Conservation (phyloP, 768 basidiomycete species). For the Lactifluus piperatus region DNA sequence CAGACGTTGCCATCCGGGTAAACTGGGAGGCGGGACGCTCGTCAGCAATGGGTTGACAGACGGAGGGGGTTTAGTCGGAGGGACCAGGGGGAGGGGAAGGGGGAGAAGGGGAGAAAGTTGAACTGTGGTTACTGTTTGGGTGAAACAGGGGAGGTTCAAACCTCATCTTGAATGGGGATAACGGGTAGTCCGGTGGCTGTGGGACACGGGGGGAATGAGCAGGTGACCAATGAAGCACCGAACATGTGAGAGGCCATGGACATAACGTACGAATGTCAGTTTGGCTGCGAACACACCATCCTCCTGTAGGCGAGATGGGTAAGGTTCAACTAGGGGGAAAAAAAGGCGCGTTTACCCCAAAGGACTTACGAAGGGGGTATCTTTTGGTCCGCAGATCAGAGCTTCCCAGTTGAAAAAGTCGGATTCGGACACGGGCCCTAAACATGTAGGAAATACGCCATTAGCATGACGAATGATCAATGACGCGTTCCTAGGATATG, state of each 20-base stretch:
- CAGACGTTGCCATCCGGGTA: slow-evolving; percentile 96
- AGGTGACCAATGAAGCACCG: background rate
- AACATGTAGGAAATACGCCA: background rate
- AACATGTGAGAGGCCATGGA: too few relatives aligned
- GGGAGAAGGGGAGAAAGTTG: background rate
- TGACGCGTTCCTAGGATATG: background rate
- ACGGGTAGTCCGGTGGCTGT: slow-evolving; percentile 87
- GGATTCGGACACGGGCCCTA: slow-evolving; percentile 82
- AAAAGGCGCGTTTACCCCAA: background rate
- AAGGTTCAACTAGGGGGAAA: background rate
- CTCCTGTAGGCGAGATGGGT: slow-evolving; percentile 44
- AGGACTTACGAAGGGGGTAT: slow-evolving; percentile 77
- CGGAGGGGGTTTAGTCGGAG: too few relatives aligned
- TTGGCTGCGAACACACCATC: slow-evolving; percentile 91
- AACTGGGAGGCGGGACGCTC: slow-evolving; percentile 40
- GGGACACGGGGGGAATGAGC: background rate
- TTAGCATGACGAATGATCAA: background rate
- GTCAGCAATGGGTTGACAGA: background rate
- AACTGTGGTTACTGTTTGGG: slow-evolving; percentile 75
- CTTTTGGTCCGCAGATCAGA: slow-evolving; percentile 86
- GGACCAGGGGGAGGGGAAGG: too few relatives aligned
- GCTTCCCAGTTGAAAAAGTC: slow-evolving; percentile 98
- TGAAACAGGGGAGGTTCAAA: slow-evolving; percentile 97
- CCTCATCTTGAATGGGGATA: slow-evolving; percentile 99
- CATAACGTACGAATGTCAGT: slow-evolving; percentile 73